These are phyloP conservation scores for Fistulifera solaris DNA, from an alignment of 108 stramenopile genomes.

Conservation along the genomic window DNA sequence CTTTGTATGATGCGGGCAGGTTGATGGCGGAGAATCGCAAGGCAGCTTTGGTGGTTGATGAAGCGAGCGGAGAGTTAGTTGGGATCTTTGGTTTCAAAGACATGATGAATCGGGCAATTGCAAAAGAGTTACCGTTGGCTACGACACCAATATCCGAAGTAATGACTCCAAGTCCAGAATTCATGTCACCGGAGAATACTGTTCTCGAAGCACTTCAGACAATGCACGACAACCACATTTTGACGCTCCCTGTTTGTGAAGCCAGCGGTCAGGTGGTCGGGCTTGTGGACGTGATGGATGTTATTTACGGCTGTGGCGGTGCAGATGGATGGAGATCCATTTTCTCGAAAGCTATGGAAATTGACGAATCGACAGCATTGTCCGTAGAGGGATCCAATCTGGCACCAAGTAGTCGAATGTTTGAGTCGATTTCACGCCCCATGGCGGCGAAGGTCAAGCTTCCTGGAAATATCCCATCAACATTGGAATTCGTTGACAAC, in stretches of 20 bases:
- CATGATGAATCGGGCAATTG: slow-evolving; percentile 88
- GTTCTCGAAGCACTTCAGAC: slow-evolving; percentile 87
- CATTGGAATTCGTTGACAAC: slow-evolving; percentile 47
- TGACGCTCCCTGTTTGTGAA: slow-evolving; percentile 89
- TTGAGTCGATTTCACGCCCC: slow-evolving; percentile 2
- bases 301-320: slow-evolving; percentile 71
- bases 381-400: slow-evolving; percentile 14
- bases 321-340: slow-evolving; percentile 77
- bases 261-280: slow-evolving; percentile 77
- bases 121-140: slow-evolving; percentile 70
- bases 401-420: slow-evolving; percentile 11
- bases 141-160: slow-evolving; percentile 63
- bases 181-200: slow-evolving; percentile 77
- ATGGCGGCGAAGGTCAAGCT: slow-evolving; percentile 3
- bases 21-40: slow-evolving; percentile 81
- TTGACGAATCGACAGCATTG: slow-evolving; percentile 29
- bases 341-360: slow-evolving; percentile 59
- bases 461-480: slow-evolving; percentile 67
- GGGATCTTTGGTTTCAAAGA: slow-evolving; percentile 95
- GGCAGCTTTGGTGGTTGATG: slow-evolving; percentile 68
- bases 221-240: slow-evolving; percentile 92
- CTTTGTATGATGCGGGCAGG: slow-evolving; percentile 57
- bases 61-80: slow-evolving; percentile 53
- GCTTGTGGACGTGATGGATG: slow-evolving; percentile 94
- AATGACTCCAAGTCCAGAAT: slow-evolving; percentile 95